A percentile compares a stretch with the other conserved stretches of the same genome.
Conservation (phyloP, 2,329 filamentous ascomycete species). For the Aphanoascus verrucosus region DNA sequence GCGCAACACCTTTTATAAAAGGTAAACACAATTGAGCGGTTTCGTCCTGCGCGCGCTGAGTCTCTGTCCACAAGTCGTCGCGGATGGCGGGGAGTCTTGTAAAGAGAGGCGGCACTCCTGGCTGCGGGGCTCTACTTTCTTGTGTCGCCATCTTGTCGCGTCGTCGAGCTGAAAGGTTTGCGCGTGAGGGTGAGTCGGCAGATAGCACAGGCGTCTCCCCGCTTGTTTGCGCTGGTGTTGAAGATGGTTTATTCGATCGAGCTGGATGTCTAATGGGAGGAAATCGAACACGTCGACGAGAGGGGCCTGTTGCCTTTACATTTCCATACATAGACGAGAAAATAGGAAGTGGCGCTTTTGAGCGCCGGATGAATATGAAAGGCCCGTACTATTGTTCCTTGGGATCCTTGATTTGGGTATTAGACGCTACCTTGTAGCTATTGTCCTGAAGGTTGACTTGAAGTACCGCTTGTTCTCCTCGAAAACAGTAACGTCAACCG, state of each 20-base stretch:
- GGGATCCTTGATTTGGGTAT: neutral
- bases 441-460: neutral
- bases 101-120: slow-evolving; percentile 32
- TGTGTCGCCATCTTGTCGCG: slow-evolving; percentile 2
- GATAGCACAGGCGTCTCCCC: neutral
- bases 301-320: slow-evolving; percentile 25
- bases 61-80: slow-evolving; percentile 57
- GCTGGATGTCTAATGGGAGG: slow-evolving; percentile 21
- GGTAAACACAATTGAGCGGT: slow-evolving; percentile 60
- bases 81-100: slow-evolving; percentile 47
- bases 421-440: neutral
- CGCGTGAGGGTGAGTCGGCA: neutral
- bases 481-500: no score
- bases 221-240: neutral
- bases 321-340: slow-evolving; percentile 24
- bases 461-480: neutral
- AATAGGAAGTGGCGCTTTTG: no score
- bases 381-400: slow-evolving; percentile 7
- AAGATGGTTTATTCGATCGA: slow-evolving; percentile 11
- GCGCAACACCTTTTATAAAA: slow-evolving; percentile 47
- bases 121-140: slow-evolving; percentile 12
- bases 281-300: slow-evolving; percentile 33
- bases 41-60: slow-evolving; percentile 56
- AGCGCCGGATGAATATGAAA: neutral
- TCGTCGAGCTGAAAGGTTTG: neutral